Conservation (phyloP, 2,329 filamentous ascomycete species). For the Exophiala sp. region DNA sequence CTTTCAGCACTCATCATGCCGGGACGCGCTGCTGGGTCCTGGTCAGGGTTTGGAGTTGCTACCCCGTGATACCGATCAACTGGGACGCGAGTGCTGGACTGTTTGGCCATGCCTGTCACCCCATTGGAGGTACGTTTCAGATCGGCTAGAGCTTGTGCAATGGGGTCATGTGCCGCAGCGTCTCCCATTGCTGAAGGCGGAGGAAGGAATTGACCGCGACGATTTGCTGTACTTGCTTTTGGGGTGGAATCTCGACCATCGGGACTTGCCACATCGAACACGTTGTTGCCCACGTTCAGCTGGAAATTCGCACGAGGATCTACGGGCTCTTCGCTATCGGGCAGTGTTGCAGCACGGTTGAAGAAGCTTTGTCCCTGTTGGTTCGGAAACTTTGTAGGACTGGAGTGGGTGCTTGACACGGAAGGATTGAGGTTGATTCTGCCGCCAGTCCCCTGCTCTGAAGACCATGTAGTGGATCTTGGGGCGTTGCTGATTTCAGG, state of each 20-base stretch:
- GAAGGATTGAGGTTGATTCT: conserved; percentile 27
- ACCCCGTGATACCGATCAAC: conserved; percentile 95
- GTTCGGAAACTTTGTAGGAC: conserved; percentile 42
- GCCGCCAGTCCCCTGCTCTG: conserved; percentile 28
- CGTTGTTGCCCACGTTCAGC: conserved; percentile 90
- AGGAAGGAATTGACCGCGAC: conserved; percentile 20
- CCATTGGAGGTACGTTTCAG: conserved; percentile 57
- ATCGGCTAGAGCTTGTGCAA: conserved; percentile 87
- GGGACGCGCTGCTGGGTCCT: conserved; percentile 32
- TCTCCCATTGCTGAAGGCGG: conserved; percentile 44
- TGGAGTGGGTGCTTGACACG: conserved; percentile 38
- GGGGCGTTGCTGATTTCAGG: conserved; percentile 36
- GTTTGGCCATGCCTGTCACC: conserved; percentile 60
- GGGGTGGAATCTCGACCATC: conserved; percentile 56
- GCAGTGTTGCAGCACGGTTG: conserved; percentile 32
- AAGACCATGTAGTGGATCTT: conserved; percentile 55
- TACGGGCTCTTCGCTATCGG: conserved; percentile 73
- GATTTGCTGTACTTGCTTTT: conserved; percentile 37
- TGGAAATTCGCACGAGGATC: conserved; percentile 91
- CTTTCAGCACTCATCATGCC: conserved; percentile 25
- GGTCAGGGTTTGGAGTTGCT: conserved; percentile 66
- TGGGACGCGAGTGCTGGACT: conserved; percentile 78
- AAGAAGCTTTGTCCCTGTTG: conserved; percentile 31
- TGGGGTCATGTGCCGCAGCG: conserved; percentile 65
- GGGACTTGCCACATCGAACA: conserved; percentile 84